These are phyloP conservation scores for Xylaria sp. DNA, from an alignment of 2,329 filamentous ascomycete genomes.

Conservation along the genomic window DNA sequence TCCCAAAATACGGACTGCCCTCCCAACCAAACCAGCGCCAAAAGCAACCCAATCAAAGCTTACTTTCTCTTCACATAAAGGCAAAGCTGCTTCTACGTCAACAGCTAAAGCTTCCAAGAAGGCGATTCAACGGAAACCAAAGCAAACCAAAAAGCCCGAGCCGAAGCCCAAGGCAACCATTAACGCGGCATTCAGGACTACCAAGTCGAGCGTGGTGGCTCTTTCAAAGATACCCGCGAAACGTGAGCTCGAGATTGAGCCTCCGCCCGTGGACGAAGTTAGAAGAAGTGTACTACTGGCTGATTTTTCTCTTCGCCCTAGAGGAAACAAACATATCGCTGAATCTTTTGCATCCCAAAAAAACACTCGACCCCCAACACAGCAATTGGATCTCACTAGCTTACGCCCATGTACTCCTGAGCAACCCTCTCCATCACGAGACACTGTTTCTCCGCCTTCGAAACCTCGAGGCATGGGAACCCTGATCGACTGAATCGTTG, in stretches of 20 bases:
- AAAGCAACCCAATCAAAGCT: constrained; percentile 65
- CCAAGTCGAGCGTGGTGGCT: constrained; percentile 36
- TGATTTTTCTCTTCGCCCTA: constrained; percentile 46
- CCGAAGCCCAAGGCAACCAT: constrained; percentile 51
- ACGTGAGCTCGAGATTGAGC: constrained; percentile 39
- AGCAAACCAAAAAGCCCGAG: constrained; percentile 55
- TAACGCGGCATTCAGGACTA: constrained; percentile 47
- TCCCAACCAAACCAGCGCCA: constrained; percentile 53
- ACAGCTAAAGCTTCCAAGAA: constrained; percentile 51
- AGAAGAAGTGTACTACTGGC: constrained; percentile 37
- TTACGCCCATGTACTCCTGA: constrained; percentile 44
- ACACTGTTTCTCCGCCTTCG: constrained; percentile 46
- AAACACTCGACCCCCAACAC: constrained; percentile 28
- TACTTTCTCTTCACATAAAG: constrained; percentile 50
- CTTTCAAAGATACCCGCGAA: constrained; percentile 44
- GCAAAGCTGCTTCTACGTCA: constrained; percentile 40
- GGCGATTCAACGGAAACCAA: constrained; percentile 49
- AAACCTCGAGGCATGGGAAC: constrained; percentile 46
- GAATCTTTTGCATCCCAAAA: constrained; percentile 31
- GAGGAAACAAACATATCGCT: constrained; percentile 33
- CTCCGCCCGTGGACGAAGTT: constrained; percentile 22
- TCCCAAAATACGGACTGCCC: constrained; percentile 57
- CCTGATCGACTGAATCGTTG: constrained; percentile 41
- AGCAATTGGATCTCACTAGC: constrained; percentile 19
- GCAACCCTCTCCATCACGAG: constrained; percentile 35